A percentile compares a stretch with the other conserved stretches of the same genome.
Conservation (phyloP, 106 monocot species). For the Gastrodia elata region DNA sequence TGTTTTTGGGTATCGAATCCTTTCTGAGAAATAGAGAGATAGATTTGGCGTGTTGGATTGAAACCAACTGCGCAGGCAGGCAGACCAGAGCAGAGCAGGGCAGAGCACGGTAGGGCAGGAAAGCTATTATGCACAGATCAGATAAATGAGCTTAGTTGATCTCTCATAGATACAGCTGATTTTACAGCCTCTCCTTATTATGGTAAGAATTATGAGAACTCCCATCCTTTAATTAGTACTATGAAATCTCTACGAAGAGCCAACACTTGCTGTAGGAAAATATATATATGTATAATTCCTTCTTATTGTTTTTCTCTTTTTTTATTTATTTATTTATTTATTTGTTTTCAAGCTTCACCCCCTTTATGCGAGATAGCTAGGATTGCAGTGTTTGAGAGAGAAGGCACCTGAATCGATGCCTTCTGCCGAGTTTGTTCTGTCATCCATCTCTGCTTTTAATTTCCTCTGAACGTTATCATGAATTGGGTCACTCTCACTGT, state of each 20-base stretch:
- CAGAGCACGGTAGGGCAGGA: too few relatives aligned
- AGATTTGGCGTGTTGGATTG: constrained; percentile 5
- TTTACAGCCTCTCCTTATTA: not conserved
- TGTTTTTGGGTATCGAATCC: too few relatives aligned
- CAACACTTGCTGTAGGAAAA: too few relatives aligned
- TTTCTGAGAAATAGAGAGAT: not conserved
- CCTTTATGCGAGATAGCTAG: too few relatives aligned
- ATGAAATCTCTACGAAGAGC: not conserved
- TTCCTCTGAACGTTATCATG: too few relatives aligned
- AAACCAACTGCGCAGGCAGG: not conserved
- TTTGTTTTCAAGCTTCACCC: too few relatives aligned
- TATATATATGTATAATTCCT: too few relatives aligned
- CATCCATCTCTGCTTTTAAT: not conserved
- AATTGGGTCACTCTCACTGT: too few relatives aligned
- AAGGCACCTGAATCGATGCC: not conserved
- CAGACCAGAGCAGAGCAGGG: not conserved
- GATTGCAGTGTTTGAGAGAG: too few relatives aligned
- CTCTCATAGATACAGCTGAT: constrained; percentile 2
- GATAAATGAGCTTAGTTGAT: not conserved
- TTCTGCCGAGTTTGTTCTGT: constrained; percentile 2
- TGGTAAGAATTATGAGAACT: not conserved
- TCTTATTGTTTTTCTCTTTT: not conserved
- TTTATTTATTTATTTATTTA: too few relatives aligned
- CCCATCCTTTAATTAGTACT: not conserved
- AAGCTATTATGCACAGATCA: not conserved